These are phyloP conservation scores for Fagus crenata DNA, from an alignment of 306 rosid genomes.

Conservation along the genomic window DNA sequence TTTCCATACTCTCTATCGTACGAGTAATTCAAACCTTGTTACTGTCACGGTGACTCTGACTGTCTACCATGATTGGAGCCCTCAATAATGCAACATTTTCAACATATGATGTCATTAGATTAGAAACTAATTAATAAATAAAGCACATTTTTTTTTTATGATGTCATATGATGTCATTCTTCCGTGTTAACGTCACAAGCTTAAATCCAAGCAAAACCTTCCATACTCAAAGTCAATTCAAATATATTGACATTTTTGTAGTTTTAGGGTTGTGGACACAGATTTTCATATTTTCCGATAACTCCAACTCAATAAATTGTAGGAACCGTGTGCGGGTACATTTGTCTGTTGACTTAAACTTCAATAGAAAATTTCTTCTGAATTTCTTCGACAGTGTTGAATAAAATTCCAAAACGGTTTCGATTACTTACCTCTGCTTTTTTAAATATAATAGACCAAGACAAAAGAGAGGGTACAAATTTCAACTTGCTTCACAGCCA, in stretches of 20 bases:
- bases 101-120: background rate
- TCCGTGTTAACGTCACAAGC: background rate
- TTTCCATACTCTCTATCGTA: no score
- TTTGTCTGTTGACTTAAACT: no score
- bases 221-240: background rate
- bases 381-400: no score
- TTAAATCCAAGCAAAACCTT: slow-evolving; percentile 7
- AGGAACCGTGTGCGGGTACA: background rate
- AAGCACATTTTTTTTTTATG: no score
- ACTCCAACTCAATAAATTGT: background rate
- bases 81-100: background rate
- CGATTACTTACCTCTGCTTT: no score
- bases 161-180: no score
- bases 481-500: no score
- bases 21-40: no score
- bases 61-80: background rate
- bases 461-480: no score
- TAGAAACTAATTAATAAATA: background rate
- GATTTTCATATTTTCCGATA: background rate
- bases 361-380: no score
- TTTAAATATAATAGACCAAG: no score
- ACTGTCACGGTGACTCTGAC: background rate
- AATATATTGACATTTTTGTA: slow-evolving; percentile 1
- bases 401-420: no score
- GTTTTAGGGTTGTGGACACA: background rate